Evolutionary conservation across 1,284 basidiomycete species (phyloP), one percentile per base, ranked within the genome.

Genomic region (Vanrija sp.): DNA sequence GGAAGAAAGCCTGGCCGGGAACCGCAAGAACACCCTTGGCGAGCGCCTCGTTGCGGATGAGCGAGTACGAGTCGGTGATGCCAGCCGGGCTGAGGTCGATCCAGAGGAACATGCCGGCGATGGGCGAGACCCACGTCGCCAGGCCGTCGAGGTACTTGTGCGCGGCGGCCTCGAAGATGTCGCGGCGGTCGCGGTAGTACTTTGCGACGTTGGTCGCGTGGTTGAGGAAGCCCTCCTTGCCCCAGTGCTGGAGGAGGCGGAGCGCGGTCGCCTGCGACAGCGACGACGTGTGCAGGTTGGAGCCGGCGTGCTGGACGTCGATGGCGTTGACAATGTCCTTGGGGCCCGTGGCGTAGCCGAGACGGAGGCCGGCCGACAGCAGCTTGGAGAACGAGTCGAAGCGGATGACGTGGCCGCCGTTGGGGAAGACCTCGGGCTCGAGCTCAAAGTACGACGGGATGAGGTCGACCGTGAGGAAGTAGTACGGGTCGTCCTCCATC

Each of bases 41-140:
- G 49, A 89, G 80, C 2, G 92, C 92, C 64, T 86, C 86, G 15
- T 83, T 86, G 51, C 83, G 80, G 65, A 97, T 90, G 47, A 96
- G 68, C n/a, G 80, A 77, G 64, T 83, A 84, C 3, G 88, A 89
- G 73, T 97, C 91, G 16, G 59, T 55, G 43, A 76, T 68, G 9
- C 72, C 73, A 3, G 66, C 53, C 12, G 65, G 72, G 15, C 58
- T 72, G 50, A 74, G 59, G 54, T 80, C 84, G 57, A 68, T 87
- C 89, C 89, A 93, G 68, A 90, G 84, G 78, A 93, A 92, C 88
- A 92, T 88, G 60, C 93, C 93, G 3, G 93, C 89, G 50, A 90
- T 86, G 0, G 94, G 94, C 0, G 82, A 80, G 42, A 79, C 83
- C 92, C 93, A 98, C 63, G 87, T 85, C 5, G 85, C 91, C 21